A percentile compares a stretch with the other conserved stretches of the same genome.
These are phyloP conservation scores for Paramarasmius palmivorus DNA, from an alignment of 1,284 basidiomycete species.

Conservation along the genomic window DNA sequence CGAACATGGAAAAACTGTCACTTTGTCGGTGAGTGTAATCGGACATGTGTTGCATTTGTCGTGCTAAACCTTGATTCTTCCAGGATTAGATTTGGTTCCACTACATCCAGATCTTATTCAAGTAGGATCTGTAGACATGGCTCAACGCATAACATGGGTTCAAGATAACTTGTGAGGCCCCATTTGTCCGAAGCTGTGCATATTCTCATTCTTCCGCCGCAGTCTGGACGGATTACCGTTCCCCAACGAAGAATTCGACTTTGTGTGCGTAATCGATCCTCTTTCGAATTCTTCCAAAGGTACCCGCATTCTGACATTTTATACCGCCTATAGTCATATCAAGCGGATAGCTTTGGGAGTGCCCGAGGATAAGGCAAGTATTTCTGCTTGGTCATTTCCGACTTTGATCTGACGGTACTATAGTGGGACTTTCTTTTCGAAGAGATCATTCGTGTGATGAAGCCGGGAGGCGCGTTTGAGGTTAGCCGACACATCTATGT, in stretches of 20 bases:
- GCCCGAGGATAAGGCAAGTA: slow-evolving; percentile 65
- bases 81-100: slow-evolving; percentile 67
- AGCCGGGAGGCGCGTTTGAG: slow-evolving; percentile 66
- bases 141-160: slow-evolving; percentile 64
- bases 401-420: slow-evolving; percentile 7
- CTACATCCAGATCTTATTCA: slow-evolving; percentile 63
- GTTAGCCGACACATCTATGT: slow-evolving; percentile 29
- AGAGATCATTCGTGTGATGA: slow-evolving; percentile 68
- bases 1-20: slow-evolving; percentile 59
- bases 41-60: neutral
- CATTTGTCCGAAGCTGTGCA: slow-evolving; percentile 4
- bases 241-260: slow-evolving; percentile 69
- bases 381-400: slow-evolving; percentile 1
- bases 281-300: neutral
- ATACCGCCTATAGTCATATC: slow-evolving; percentile 45
- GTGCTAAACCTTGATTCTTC: neutral
- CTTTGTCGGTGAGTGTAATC: slow-evolving; percentile 52
- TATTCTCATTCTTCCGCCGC: slow-evolving; percentile 16
- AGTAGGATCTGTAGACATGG: slow-evolving; percentile 53
- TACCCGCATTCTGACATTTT: slow-evolving; percentile 1
- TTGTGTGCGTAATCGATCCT: slow-evolving; percentile 48
- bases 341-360: slow-evolving; percentile 70
- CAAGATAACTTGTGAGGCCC: slow-evolving; percentile 64
- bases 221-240: slow-evolving; percentile 71
- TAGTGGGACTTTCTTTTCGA: slow-evolving; percentile 68